These are phyloP conservation scores for Phaeotremella skinneri DNA, from an alignment of 768 basidiomycete species.

Conservation along the genomic window DNA sequence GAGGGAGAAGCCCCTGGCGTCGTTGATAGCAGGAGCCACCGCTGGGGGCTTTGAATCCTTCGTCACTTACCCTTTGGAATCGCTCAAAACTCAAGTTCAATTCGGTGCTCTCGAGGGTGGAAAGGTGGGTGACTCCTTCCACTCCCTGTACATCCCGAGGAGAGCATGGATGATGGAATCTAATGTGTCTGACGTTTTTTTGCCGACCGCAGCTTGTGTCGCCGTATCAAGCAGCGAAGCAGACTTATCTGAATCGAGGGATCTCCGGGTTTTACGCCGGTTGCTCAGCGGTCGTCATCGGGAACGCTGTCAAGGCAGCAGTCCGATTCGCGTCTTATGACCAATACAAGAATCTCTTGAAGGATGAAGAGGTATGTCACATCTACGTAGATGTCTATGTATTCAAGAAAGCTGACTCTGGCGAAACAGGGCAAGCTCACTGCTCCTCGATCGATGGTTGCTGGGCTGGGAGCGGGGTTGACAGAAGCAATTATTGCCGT, in stretches of 20 bases:
- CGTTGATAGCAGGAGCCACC: slow-evolving; percentile 82
- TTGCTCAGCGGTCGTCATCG: slow-evolving; percentile 80
- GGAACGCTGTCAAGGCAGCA: slow-evolving; percentile 90
- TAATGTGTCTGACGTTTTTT: background rate
- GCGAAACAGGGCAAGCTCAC: slow-evolving; percentile 76
- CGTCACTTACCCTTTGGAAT: slow-evolving; percentile 84
- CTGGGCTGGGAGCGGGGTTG: slow-evolving; percentile 70
- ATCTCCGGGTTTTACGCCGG: slow-evolving; percentile 87
- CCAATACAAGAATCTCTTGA: slow-evolving; percentile 77
- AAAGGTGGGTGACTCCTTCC: slow-evolving; percentile 41
- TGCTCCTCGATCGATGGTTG: slow-evolving; percentile 77
- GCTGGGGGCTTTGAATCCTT: slow-evolving; percentile 87
- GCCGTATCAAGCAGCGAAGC: slow-evolving; percentile 69
- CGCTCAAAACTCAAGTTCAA: slow-evolving; percentile 89
- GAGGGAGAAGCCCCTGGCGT: slow-evolving; percentile 74
- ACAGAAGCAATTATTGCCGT: slow-evolving; percentile 90
- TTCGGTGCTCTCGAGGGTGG: slow-evolving; percentile 58
- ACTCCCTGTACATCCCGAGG: too few relatives aligned
- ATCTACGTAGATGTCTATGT: background rate
- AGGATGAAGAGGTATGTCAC: slow-evolving; percentile 70
- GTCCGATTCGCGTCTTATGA: slow-evolving; percentile 95
- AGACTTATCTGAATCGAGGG: slow-evolving; percentile 73
- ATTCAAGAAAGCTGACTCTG: background rate
- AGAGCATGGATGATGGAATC: background rate
- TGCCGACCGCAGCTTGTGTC: slow-evolving; percentile 59